These are phyloP conservation scores for Copromyces sp. DNA, from an alignment of 495 filamentous ascomycete genomes.

Conservation along the genomic window DNA sequence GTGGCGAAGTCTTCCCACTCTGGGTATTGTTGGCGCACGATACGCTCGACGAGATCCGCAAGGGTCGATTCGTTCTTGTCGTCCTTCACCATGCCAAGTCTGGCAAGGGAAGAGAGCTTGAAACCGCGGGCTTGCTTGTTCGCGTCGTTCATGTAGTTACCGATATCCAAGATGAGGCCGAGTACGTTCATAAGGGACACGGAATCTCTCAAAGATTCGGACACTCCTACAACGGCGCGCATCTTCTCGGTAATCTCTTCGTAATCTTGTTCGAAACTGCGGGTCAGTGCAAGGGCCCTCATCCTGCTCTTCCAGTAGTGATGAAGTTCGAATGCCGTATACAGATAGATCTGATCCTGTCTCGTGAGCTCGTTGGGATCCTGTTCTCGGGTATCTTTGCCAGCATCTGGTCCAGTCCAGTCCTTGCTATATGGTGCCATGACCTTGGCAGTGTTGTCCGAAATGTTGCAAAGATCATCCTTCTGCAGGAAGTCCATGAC, in stretches of 20 bases:
- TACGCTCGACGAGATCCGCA: conserved; percentile 93
- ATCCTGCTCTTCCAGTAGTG: conserved; percentile 99
- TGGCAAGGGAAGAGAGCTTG: conserved; percentile 90
- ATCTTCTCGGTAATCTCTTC: conserved; percentile 79
- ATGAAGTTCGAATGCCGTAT: conserved; percentile 87
- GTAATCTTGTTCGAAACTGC: conserved; percentile 80
- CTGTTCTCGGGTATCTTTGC: conserved; percentile 68
- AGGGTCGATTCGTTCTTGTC: conserved; percentile 97
- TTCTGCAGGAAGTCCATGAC: conserved; percentile 95
- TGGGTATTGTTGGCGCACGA: conserved; percentile 90
- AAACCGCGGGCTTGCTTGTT: conserved; percentile 98
- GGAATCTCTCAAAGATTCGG: conserved; percentile 82
- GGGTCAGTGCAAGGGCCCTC: conserved; percentile 76
- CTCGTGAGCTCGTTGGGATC: conserved; percentile 83
- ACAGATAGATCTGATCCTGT: conserved; percentile 90
- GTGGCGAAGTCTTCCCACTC: conserved; percentile 85
- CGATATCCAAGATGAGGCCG: conserved; percentile 90
- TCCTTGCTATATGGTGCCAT: conserved; percentile 94
- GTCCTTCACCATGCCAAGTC: conserved; percentile 95
- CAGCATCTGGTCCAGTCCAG: conserved; percentile 85
- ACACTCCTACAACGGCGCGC: conserved; percentile 69
- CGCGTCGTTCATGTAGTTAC: conserved; percentile 99
- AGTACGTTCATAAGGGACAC: conserved; percentile 91
- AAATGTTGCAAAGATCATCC: conserved; percentile 82
- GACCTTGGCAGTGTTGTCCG: conserved; percentile 80